Evolutionary conservation across 768 basidiomycete species (phyloP), one percentile per base, ranked within the genome.

Genomic region (Boletus subparvulus): DNA sequence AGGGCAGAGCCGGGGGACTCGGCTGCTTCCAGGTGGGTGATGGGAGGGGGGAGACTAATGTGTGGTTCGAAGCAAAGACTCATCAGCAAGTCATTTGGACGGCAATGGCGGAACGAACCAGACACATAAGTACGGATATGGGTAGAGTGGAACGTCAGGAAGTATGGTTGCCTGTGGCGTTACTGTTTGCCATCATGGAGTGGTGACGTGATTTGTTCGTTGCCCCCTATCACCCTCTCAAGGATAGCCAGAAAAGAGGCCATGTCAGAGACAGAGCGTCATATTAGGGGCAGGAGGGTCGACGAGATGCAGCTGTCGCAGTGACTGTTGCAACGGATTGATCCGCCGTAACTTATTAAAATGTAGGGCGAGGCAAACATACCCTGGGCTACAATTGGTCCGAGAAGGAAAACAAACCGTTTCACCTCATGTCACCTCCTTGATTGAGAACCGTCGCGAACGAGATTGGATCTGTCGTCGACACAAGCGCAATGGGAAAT

Each of bases 41-140:
- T 64, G 1, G 90, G 81, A 19, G 85, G 81, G 6, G 93, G 92
- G 28, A 95, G 77, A 36, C 92, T 92, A 94, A 70, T 92, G 90
- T 93, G 59, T 19, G 16, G 26, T 52, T 36, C 0, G 32, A 54
- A 41, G 42, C 14, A 53, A 47, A 39, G 39, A 19, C 21, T 21
- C 2, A 51, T 65, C 54, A 62, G 58, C 28, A 45, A 0, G 33
- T 44, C 32, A 7, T 11, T 11, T 32, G 2, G 57, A 32, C 3
- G 37, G 6, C 24, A 30, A 43, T 21, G 2, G 52, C 51, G 40
- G 43, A 45, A 41, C 41, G n/a, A 32, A 9, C 72, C 87, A 67
- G 68, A 92, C 90, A 93, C 13, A 90, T 91, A 28, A 92, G 72
- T 24, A 88, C 80, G 12, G 88, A 90, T 69, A 93, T 21, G 21